Percentiles rank a stretch among this genome's conserved stretches.
These are phyloP conservation scores for Penicillium tannophilum DNA, from an alignment of 495 filamentous ascomycete species.

Conservation along the genomic window DNA sequence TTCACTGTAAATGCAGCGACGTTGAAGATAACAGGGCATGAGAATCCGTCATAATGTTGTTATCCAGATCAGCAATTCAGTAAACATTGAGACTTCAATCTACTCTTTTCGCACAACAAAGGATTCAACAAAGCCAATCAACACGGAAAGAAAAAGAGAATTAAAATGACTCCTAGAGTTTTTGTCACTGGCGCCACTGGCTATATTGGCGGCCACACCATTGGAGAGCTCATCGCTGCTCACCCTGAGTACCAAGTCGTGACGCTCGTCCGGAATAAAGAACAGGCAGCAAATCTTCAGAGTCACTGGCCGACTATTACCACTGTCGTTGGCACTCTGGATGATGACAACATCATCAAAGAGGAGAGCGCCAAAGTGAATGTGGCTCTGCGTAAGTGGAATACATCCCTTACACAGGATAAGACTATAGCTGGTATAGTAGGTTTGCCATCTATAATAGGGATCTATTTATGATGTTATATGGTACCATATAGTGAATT, in stretches of 20 bases:
- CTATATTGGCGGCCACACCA: slow-evolving; percentile 7
- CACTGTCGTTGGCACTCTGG: slow-evolving; percentile 6
- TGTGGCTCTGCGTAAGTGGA: slow-evolving; percentile 7
- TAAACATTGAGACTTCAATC: neutral
- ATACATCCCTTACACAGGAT: neutral
- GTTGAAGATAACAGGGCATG: neutral
- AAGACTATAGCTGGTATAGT: no score
- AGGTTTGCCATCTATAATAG: no score
- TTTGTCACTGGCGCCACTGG: slow-evolving; percentile 12
- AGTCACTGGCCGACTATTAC: slow-evolving; percentile 1
- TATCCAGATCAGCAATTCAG: neutral
- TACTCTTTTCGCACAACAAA: no score
- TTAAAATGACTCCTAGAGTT: slow-evolving; percentile 3
- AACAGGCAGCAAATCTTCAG: slow-evolving; percentile 3
- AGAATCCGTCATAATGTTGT: neutral
- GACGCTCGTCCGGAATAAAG: slow-evolving; percentile 3
- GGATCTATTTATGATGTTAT: no score
- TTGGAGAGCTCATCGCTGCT: neutral
- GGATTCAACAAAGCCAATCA: neutral
- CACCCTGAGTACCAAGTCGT: slow-evolving; percentile 5
- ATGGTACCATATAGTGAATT: no score
- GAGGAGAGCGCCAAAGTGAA: slow-evolving; percentile 3
- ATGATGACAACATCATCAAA: slow-evolving; percentile 1
- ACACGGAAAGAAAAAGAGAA: neutral
- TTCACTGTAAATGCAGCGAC: neutral